phyloP scores from a whole-genome alignment of 2,329 filamentous ascomycete species.

The Arthrobotrys sphaeroides region DNA sequence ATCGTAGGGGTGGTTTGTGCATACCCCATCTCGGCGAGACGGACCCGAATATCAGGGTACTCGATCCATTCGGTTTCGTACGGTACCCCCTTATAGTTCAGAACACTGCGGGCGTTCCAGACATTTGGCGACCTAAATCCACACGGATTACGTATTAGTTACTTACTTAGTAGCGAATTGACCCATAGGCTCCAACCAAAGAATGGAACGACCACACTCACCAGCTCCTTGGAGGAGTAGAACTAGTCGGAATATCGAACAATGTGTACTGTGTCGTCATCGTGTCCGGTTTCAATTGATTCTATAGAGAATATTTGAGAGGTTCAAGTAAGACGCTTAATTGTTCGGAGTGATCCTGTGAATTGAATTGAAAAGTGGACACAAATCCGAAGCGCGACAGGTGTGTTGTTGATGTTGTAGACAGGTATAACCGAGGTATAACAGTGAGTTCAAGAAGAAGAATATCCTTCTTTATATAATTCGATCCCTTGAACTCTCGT shows the following conservation, averaged over 20 bases:
- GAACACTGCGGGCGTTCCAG: slow-evolving; percentile 65
- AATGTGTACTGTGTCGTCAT: slow-evolving; percentile 41
- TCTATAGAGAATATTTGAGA: background rate
- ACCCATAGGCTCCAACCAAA: too few relatives aligned
- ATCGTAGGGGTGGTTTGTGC: background rate
- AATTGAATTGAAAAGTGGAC: background rate
- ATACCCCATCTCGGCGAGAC: slow-evolving; percentile 61
- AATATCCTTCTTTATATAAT: background rate
- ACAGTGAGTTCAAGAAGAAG: too few relatives aligned
- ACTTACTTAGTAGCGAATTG: too few relatives aligned
- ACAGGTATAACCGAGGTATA: background rate
- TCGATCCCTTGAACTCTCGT: background rate
- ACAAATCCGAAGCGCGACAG: slow-evolving; percentile 22
- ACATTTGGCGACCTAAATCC: slow-evolving; percentile 64
- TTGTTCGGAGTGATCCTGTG: background rate
- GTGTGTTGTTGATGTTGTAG: slow-evolving; percentile 51
- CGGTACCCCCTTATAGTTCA: slow-evolving; percentile 65
- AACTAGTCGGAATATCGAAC: slow-evolving; percentile 41
- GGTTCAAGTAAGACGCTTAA: background rate
- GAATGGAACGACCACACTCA: too few relatives aligned
- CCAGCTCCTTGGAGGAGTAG: slow-evolving; percentile 32
- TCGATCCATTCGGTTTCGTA: slow-evolving; percentile 67
- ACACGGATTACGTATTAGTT: too few relatives aligned
- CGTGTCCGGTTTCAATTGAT: background rate
- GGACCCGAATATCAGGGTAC: slow-evolving; percentile 65